Evolutionary conservation across 2,329 filamentous ascomycete genomes (phyloP).

Genomic region (Sporothrix humicola): DNA sequence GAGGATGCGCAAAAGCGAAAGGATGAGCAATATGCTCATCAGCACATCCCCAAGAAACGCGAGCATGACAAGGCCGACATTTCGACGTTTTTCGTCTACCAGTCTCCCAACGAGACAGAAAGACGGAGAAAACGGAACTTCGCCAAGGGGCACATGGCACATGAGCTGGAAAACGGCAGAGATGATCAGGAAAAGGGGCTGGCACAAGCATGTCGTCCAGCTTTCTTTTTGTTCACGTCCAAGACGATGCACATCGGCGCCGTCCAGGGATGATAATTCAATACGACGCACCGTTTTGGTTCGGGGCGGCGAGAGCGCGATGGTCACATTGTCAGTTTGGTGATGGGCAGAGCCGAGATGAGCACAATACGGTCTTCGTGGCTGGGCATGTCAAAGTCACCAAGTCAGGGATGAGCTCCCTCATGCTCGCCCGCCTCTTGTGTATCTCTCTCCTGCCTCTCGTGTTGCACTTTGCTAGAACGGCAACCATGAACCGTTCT

Average conservation of each 20-base stretch:
- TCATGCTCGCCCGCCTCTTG: background rate
- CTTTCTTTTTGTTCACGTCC: too few relatives aligned
- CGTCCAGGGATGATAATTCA: background rate
- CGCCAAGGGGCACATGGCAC: background rate
- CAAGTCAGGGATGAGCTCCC: background rate
- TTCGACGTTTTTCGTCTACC: background rate
- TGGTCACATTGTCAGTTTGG: background rate
- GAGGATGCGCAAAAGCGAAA: background rate
- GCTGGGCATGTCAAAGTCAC: background rate
- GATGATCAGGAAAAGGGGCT: background rate
- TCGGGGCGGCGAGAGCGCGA: background rate
- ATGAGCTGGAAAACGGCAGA: background rate
- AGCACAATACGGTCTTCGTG: background rate
- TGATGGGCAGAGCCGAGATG: background rate
- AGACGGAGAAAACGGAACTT: too few relatives aligned
- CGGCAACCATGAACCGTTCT: background rate
- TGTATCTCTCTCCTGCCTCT: background rate
- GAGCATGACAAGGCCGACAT: background rate
- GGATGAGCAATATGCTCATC: background rate
- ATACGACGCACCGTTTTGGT: constrained; percentile 6
- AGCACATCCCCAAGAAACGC: background rate
- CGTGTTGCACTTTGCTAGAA: background rate
- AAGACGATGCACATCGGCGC: background rate
- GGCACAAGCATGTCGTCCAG: background rate
- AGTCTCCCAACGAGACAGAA: background rate